A percentile compares a stretch with the other conserved stretches of the same genome.
phyloP scores from a whole-genome alignment of 805 yeast species.

The Kodamaea kakaduensis region DNA sequence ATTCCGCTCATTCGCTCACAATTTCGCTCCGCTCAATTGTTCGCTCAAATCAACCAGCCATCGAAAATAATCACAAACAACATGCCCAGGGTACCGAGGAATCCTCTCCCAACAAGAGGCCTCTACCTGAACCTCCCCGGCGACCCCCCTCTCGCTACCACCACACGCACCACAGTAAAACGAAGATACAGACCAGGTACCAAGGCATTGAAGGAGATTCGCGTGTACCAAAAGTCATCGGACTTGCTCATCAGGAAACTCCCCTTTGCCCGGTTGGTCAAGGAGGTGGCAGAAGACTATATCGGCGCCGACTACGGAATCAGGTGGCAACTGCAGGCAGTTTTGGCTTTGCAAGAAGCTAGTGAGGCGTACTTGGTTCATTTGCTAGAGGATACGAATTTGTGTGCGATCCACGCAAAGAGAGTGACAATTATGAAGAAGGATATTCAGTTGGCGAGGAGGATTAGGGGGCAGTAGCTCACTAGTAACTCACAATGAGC shows the following conservation, averaged over 20 bases:
- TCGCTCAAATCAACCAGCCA: constrained; percentile 7
- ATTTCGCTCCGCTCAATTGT: too few species aligned
- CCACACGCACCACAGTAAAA: constrained; percentile 22
- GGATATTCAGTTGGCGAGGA: constrained; percentile 75
- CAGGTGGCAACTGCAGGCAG: constrained; percentile 77
- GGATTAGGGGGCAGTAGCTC: constrained; percentile 55
- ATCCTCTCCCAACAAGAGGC: constrained; percentile 23
- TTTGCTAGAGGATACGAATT: constrained; percentile 70
- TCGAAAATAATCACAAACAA: constrained; percentile 2
- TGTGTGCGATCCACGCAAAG: constrained; percentile 75
- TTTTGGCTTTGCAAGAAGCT: constrained; percentile 76
- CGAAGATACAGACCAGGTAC: constrained; percentile 61
- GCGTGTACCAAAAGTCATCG: constrained; percentile 63
- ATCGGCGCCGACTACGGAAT: constrained; percentile 52
- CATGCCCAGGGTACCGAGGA: constrained; percentile 9
- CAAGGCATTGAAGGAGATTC: constrained; percentile 61
- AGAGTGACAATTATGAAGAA: constrained; percentile 84
- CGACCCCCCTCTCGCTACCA: constrained; percentile 38
- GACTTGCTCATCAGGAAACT: constrained; percentile 65
- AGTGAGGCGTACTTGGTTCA: constrained; percentile 74
- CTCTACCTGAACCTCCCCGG: constrained; percentile 51
- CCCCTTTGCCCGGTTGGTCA: constrained; percentile 74
- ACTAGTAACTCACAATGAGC: too few species aligned
- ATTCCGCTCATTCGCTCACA: too few species aligned
- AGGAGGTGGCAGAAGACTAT: constrained; percentile 65